These are phyloP conservation scores for Kalmanozyma brasiliensis DNA, from an alignment of 1,284 basidiomycete genomes.

Conservation along the genomic window DNA sequence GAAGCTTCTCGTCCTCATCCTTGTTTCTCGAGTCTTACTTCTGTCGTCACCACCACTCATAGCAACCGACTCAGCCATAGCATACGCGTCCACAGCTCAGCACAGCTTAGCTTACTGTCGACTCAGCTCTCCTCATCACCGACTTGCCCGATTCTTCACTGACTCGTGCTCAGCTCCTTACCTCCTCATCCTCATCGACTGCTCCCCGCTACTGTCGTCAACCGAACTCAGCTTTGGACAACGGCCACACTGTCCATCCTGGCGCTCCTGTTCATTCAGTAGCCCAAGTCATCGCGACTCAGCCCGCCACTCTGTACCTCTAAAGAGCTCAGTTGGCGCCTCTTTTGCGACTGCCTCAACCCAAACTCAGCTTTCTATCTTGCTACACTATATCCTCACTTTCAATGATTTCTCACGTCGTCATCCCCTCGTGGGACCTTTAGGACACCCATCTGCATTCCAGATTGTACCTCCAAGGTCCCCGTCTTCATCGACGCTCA, in stretches of 20 bases:
- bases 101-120: neutral
- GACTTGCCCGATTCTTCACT: neutral
- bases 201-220: slow-evolving; percentile 10
- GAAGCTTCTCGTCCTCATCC: slow-evolving; percentile 1
- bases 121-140: neutral
- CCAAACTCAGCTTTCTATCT: neutral
- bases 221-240: slow-evolving; percentile 16
- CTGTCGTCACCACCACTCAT: slow-evolving; percentile 2
- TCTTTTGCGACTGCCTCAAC: too few relatives aligned
- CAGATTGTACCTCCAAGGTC: slow-evolving; percentile 30
- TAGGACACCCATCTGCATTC: slow-evolving; percentile 29
- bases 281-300: slow-evolving; percentile 18
- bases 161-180: slow-evolving; percentile 4
- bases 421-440: slow-evolving; percentile 41
- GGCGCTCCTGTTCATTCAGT: too few relatives aligned
- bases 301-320: slow-evolving; percentile 16
- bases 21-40: neutral
- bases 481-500: slow-evolving; percentile 11
- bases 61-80: slow-evolving; percentile 14
- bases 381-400: slow-evolving; percentile 3
- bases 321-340: too few relatives aligned
- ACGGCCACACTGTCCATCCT: too few relatives aligned
- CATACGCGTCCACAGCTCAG: neutral
- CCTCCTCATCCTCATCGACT: neutral
- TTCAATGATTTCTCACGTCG: slow-evolving; percentile 26